phyloP scores from a whole-genome alignment of 441 rosid genomes.

The Pelargonium cotyledonis region DNA sequence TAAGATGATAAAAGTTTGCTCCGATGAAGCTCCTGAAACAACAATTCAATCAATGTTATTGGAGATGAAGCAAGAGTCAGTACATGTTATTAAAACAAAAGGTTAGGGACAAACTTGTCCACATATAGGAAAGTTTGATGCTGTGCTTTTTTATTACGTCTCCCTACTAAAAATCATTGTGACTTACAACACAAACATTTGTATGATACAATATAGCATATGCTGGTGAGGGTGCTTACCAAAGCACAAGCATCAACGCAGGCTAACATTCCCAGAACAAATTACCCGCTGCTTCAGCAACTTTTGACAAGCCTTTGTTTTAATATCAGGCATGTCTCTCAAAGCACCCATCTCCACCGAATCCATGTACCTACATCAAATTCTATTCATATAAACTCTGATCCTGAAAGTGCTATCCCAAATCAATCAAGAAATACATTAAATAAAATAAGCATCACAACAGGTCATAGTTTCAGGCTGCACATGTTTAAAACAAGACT shows the following conservation, averaged over 20 bases:
- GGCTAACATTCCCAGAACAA: conserved; percentile 9
- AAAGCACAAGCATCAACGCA: conserved; percentile 9
- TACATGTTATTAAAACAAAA: not conserved
- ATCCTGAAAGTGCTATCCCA: not conserved
- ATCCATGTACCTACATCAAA: conserved; percentile 50
- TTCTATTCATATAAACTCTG: conserved; percentile 4
- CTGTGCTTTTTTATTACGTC: not conserved
- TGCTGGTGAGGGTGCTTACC: too few relatives aligned
- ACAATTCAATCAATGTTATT: conserved; percentile 10
- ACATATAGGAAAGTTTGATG: not conserved
- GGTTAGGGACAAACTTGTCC: not conserved
- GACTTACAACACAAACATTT: too few relatives aligned
- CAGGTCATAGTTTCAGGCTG: not conserved
- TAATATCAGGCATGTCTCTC: conserved; percentile 54
- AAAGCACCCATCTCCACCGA: conserved; percentile 70
- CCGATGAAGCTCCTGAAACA: conserved; percentile 47
- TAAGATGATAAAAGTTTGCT: conserved; percentile 54
- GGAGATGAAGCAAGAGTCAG: not conserved
- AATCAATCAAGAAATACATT: not conserved
- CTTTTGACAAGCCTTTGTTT: conserved; percentile 58
- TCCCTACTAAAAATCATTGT: too few relatives aligned
- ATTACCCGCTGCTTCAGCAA: conserved; percentile 59
- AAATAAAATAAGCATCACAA: conserved; percentile 3
- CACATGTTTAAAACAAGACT: not conserved
- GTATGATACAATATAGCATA: too few relatives aligned